Base-by-base conservation (phyloP, 2,329 filamentous ascomycete genomes). In the Fusarium tuaranense region DNA sequence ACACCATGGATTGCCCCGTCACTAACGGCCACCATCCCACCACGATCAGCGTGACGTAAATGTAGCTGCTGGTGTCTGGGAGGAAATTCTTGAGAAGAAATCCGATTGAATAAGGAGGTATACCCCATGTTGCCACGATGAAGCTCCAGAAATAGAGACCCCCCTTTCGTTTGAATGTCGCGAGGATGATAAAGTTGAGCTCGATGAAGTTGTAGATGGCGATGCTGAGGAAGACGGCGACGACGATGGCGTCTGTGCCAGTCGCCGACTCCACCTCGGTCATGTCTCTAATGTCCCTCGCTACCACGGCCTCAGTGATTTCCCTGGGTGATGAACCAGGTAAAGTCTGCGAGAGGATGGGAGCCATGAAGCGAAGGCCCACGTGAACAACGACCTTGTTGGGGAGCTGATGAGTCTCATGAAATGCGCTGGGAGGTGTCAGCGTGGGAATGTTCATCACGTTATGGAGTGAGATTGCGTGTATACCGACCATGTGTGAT, bases 1-100 rank as follows among this genome's bases (percentile, higher is more conserved):
- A 82, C 2, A 92, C 90, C 20, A 92, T 76, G 0, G 88, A 87
- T 78, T 92, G 89, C 0, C 90, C 91, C 0, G 89, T 91, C 0
- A 92, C 86, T 88, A 92, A 91, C 2, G 77, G 71, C n/a, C 76
- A 78, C 80, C 81, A 83, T 3, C 80, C 80, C 25, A 78, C 69
- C n/a, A 80, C 69, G 10, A 81, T 79, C 10, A 81, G 65, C 1
- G 79, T 81, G 8, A 75, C 75, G n/a, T 76, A 69, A 2, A 76
- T 58, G 13, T 79, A 76, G 13, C 60, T 63, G 1, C 55, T 34
- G 2, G 53, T 39, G 0, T 70, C 48, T 18, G 74, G 36, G 5
- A 62, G 58, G 7, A 80, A 51, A n/a, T 75, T 81, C 68, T 86
- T 85, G 60, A 88, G 79, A 14, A 87, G 73, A 68, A 87, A 88